phyloP scores from a whole-genome alignment of 2,329 filamentous ascomycete species.

The Verticillium tricorpus region DNA sequence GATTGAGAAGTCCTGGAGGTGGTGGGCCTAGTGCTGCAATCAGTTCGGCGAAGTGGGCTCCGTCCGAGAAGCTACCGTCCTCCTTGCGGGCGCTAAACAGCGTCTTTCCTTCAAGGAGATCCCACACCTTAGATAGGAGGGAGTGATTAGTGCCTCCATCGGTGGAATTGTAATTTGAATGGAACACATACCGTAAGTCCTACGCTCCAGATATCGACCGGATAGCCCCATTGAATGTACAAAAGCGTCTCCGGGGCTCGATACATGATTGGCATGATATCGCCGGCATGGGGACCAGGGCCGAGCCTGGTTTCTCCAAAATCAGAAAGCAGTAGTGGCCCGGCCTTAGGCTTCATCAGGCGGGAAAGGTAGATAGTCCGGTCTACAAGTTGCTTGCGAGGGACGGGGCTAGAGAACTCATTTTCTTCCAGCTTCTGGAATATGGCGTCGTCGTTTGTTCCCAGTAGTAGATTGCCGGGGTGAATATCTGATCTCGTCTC shows the following conservation, averaged over 20 bases:
- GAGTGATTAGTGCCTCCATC: neutral
- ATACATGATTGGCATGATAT: slow-evolving; percentile 22
- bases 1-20: slow-evolving; percentile 12
- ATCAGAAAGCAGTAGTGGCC: slow-evolving; percentile 21
- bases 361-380: slow-evolving; percentile 22
- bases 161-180: no score
- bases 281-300: slow-evolving; percentile 16
- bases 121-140: slow-evolving; percentile 17
- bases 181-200: slow-evolving; percentile 14
- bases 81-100: slow-evolving; percentile 16
- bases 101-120: slow-evolving; percentile 14
- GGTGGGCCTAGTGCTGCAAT: slow-evolving; percentile 19
- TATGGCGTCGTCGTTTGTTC: slow-evolving; percentile 1
- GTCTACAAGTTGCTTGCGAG: slow-evolving; percentile 12
- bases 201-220: slow-evolving; percentile 24
- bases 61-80: slow-evolving; percentile 17
- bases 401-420: slow-evolving; percentile 18
- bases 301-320: slow-evolving; percentile 22
- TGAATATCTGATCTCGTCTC: slow-evolving; percentile 5
- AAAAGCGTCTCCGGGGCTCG: slow-evolving; percentile 19
- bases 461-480: slow-evolving; percentile 24
- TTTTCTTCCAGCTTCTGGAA: slow-evolving; percentile 17
- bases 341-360: slow-evolving; percentile 16
- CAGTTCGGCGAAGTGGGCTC: slow-evolving; percentile 16
- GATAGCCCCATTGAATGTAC: slow-evolving; percentile 17